A percentile compares a stretch with the other conserved stretches of the same genome.
phyloP scores from a whole-genome alignment of 331 rosid species.

The Dryas integrifolia region DNA sequence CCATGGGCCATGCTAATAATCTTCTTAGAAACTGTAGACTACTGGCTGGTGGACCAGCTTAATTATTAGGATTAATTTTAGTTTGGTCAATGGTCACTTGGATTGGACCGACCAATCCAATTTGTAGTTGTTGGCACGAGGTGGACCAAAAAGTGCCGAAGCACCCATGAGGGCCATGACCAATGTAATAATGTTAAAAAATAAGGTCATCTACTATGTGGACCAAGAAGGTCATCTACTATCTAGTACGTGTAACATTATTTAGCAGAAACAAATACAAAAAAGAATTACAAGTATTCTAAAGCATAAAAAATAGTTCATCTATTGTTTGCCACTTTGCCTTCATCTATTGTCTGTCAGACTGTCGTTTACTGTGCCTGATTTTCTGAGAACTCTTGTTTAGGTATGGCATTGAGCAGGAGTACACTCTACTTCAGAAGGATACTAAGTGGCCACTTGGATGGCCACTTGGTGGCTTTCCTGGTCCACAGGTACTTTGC shows the following conservation, averaged over 20 bases:
- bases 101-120: not conserved
- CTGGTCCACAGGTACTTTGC: conserved; percentile 46
- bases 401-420: conserved; percentile 60
- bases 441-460: conserved; percentile 43
- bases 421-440: conserved; percentile 54
- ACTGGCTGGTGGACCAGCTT: not conserved
- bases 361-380: too few species aligned
- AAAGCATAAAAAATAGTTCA: too few species aligned
- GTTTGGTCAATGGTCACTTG: not conserved
- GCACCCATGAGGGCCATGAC: too few species aligned
- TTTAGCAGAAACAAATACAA: too few species aligned
- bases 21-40: not conserved
- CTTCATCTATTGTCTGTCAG: too few species aligned
- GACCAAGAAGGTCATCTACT: too few species aligned
- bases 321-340: too few species aligned
- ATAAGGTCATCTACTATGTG: too few species aligned
- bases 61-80: not conserved
- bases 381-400: not conserved
- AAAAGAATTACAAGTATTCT: too few species aligned
- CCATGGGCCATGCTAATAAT: not conserved
- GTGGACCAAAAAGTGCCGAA: not conserved
- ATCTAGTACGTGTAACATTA: too few species aligned
- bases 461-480: conserved; percentile 54
- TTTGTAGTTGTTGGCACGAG: not conserved
- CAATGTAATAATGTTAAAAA: too few species aligned